A percentile compares a stretch with the other conserved stretches of the same genome.
Evolutionary conservation across 371 early-diverging fungal species (phyloP).

Genomic region (Choanephora cucurbitarum): DNA sequence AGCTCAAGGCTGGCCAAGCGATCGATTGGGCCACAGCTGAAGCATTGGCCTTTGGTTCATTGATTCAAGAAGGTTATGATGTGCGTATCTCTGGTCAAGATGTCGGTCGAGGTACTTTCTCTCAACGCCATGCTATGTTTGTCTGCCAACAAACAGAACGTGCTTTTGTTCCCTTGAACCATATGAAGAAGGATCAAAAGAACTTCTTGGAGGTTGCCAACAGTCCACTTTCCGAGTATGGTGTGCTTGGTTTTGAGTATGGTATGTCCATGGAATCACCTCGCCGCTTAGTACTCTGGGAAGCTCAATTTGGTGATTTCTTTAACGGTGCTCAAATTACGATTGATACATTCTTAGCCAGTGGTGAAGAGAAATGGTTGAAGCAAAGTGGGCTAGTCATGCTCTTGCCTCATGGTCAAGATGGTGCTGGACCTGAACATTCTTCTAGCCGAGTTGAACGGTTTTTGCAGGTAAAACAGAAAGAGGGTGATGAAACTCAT

Average conservation of each 20-base stretch:
- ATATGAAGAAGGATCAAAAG: slow-evolving; percentile 51
- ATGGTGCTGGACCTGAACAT: slow-evolving; percentile 97
- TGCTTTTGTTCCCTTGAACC: slow-evolving; percentile 82
- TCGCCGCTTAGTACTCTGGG: slow-evolving; percentile 88
- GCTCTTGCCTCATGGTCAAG: slow-evolving; percentile 95
- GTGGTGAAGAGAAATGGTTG: slow-evolving; percentile 95
- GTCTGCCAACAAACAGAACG: slow-evolving; percentile 81
- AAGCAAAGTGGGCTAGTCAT: slow-evolving; percentile 88
- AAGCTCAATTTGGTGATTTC: slow-evolving; percentile 99
- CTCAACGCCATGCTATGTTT: slow-evolving; percentile 94
- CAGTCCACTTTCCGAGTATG: slow-evolving; percentile 88
- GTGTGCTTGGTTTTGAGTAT: slow-evolving; percentile 94
- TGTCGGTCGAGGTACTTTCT: slow-evolving; percentile 97
- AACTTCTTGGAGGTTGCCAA: slow-evolving; percentile 78
- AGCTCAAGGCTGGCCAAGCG: slow-evolving; percentile 65
- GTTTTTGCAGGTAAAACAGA: slow-evolving; percentile 82
- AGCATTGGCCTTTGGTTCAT: slow-evolving; percentile 89
- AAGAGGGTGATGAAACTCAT: no score
- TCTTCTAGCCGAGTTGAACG: slow-evolving; percentile 88
- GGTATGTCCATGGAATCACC: slow-evolving; percentile 91
- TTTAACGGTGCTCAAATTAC: slow-evolving; percentile 96
- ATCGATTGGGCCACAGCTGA: slow-evolving; percentile 98
- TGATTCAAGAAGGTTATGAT: slow-evolving; percentile 81
- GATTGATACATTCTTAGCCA: slow-evolving; percentile 88
- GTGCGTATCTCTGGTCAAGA: slow-evolving; percentile 97